Evolutionary conservation across 805 yeast species (phyloP), one percentile per base, ranked within the genome.

Genomic region (Hanseniaspora valbyensis): DNA sequence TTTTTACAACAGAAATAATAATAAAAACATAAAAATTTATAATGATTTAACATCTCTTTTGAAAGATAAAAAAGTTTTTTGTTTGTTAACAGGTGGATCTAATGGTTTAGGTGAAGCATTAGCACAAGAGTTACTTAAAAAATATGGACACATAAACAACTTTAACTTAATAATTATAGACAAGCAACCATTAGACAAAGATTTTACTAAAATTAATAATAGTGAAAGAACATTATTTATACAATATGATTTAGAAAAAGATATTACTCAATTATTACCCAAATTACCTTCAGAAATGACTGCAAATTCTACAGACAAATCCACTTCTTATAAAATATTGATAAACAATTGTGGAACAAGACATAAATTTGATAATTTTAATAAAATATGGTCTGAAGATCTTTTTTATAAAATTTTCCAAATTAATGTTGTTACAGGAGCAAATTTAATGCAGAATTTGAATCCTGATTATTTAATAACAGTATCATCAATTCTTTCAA

Each of bases 281-380:
- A 46, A 8, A 50, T 65, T 1, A 46, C 57, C 8, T 18, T 9
- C 7, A 55, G 55, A 3, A 26, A 18, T 36, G 12, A 39, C n/a
- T 30, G 14, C 8, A 30, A 14, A 30, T 4, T n/a, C 13, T 24
- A 24, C 67, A 2, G 49, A 8, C 33, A 57, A 41, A 49, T 54
- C 33, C 22, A 54, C 37, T 19, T 46, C 3, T 21, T 49, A 21
- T 43, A 56, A 37, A 37, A 51, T 49, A 4, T 53, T 69, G 29
- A 54, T 72, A 19, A 69, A 71, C 52, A 71, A 71, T 53, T 76
- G 72, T 8, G 77, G 75, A 1, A 57, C 66, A 2, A 61, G 73
- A 21, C 67, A 66, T 46, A 57, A 7, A 21, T 45, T 57, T 46
- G 61, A 61, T 18, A 52, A 66, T 12, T 49, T 72, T 7, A 46